Percentiles rank a stretch among this genome's conserved stretches.
Conservation (phyloP, 192 early-diverging fungal genomes). For the Umbelopsis ramanniana region DNA sequence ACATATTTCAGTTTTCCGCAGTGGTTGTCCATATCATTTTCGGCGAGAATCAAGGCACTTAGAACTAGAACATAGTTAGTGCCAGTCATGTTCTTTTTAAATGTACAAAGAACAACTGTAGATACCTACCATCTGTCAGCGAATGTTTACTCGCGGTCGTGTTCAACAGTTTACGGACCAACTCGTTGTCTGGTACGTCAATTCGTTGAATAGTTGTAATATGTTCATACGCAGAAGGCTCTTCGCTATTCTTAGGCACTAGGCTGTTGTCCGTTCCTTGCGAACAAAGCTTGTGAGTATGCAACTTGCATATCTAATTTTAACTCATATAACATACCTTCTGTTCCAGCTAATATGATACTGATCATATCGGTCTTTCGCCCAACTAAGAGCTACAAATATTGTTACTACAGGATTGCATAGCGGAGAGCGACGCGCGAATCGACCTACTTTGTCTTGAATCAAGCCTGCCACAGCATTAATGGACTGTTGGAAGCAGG, state of each 20-base stretch:
- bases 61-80: conserved; percentile 49
- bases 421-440: neutral
- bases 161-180: neutral
- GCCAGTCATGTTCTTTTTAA: too few species aligned
- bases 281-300: neutral
- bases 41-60: conserved; percentile 64
- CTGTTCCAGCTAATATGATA: conserved; percentile 60
- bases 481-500: conserved; percentile 28
- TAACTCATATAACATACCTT: conserved; percentile 41
- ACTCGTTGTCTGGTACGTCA: neutral
- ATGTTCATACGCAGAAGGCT: neutral
- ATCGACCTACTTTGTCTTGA: conserved; percentile 26
- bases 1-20: conserved; percentile 65
- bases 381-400: conserved; percentile 60
- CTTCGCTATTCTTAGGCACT: conserved; percentile 33
- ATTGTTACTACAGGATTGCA: neutral
- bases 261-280: conserved; percentile 62
- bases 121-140: neutral
- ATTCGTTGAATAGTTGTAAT: neutral
- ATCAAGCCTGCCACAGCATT: conserved; percentile 21
- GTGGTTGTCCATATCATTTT: conserved; percentile 56
- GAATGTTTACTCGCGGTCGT: neutral
- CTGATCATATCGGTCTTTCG: conserved; percentile 69
- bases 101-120: neutral
- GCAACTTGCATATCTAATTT: conserved; percentile 1